Percentiles rank a stretch among this genome's conserved stretches.
phyloP scores from a whole-genome alignment of 371 early-diverging fungal genomes.

The Mortierella sp. region DNA sequence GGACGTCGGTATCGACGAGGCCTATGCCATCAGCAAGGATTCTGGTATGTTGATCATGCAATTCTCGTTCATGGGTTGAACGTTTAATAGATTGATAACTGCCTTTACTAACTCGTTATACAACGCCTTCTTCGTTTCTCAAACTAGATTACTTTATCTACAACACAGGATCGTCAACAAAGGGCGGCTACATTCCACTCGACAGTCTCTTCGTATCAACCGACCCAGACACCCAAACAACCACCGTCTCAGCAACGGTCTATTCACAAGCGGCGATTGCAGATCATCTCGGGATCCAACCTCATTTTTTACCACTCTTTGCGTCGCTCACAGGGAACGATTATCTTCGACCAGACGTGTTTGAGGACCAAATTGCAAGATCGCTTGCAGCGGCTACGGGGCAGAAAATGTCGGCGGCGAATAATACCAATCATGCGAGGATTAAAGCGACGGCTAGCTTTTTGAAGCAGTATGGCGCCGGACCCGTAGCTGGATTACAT shows the following conservation, averaged over 20 bases:
- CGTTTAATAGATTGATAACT: too few relatives aligned
- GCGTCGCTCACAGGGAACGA: constrained; percentile 72
- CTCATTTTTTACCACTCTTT: constrained; percentile 61
- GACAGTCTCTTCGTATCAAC: constrained; percentile 58
- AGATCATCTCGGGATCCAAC: constrained; percentile 55
- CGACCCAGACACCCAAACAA: constrained; percentile 21
- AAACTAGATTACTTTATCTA: constrained; percentile 65
- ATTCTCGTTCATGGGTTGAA: too few relatives aligned
- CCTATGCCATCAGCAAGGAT: constrained; percentile 69
- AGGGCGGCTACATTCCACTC: constrained; percentile 68
- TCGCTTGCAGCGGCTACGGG: constrained; percentile 37
- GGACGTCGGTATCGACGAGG: constrained; percentile 45
- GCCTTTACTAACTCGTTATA: too few relatives aligned
- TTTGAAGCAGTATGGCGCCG: constrained; percentile 34
- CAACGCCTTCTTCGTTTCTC: neutral
- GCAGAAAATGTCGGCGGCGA: constrained; percentile 18
- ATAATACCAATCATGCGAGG: constrained; percentile 41
- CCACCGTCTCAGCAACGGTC: constrained; percentile 56
- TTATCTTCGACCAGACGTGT: constrained; percentile 61
- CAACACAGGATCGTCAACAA: constrained; percentile 60
- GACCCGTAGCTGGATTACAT: neutral
- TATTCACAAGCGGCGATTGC: constrained; percentile 63
- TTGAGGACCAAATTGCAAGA: constrained; percentile 55
- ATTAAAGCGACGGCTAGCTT: constrained; percentile 52
- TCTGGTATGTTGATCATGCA: constrained; percentile 49